These are phyloP conservation scores for Sorghum bicolor DNA, from an alignment of 176 grass and related monocot genomes.

Conservation along the genomic window DNA sequence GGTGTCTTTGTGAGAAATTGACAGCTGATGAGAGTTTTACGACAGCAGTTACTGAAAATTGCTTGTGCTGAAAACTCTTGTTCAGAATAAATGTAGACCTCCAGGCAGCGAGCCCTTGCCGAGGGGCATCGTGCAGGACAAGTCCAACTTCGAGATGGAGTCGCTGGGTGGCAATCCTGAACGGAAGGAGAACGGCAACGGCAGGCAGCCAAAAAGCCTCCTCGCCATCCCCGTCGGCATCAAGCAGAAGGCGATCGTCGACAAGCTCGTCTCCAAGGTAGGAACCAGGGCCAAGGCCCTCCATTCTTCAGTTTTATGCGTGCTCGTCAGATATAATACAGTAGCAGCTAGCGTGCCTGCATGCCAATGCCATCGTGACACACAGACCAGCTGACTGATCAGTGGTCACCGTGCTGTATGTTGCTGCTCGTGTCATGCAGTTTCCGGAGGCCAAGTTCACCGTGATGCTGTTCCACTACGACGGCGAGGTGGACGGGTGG, in stretches of 20 bases:
- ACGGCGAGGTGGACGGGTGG: constrained; percentile 69
- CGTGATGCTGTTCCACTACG: constrained; percentile 91
- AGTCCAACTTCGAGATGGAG: constrained; percentile 72
- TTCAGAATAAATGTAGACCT: constrained; percentile 49
- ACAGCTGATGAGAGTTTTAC: not conserved
- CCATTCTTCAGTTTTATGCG: not conserved
- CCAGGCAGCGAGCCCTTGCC: constrained; percentile 74
- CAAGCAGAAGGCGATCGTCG: constrained; percentile 69
- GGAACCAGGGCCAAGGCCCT: constrained; percentile 27
- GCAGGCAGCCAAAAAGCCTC: constrained; percentile 53
- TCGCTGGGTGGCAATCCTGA: constrained; percentile 49
- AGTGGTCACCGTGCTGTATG: not conserved
- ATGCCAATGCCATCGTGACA: not conserved
- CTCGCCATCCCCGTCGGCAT: constrained; percentile 80
- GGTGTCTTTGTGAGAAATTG: not conserved
- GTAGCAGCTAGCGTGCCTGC: not conserved
- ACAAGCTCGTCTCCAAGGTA: constrained; percentile 86
- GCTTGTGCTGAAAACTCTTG: constrained; percentile 5
- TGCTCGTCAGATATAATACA: not conserved
- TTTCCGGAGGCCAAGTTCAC: constrained; percentile 51
- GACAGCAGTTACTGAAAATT: constrained; percentile 15
- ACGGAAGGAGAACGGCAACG: not conserved
- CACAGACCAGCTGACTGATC: not conserved
- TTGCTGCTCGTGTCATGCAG: constrained; percentile 24
- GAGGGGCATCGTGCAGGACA: constrained; percentile 67